These are phyloP conservation scores for Ophiostoma ulmi DNA, from an alignment of 2,329 filamentous ascomycete species.

Conservation along the genomic window DNA sequence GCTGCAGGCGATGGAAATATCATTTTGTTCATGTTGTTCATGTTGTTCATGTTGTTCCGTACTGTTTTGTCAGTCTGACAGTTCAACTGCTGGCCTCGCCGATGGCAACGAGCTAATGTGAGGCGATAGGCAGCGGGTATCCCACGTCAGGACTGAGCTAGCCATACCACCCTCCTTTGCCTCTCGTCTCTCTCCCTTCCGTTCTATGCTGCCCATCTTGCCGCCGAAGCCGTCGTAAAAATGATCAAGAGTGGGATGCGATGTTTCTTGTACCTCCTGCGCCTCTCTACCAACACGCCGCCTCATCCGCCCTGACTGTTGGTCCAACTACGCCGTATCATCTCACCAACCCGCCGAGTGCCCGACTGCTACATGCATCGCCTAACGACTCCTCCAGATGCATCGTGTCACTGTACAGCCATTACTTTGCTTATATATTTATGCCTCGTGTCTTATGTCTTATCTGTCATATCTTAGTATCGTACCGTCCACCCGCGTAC, in stretches of 20 bases:
- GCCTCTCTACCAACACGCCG: neutral
- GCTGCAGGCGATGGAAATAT: neutral
- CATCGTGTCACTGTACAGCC: too few relatives aligned
- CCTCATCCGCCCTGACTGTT: neutral
- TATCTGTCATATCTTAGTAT: neutral
- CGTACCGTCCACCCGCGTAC: neutral
- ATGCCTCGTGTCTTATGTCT: too few relatives aligned
- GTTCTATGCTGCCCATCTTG: neutral
- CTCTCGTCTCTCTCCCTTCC: neutral
- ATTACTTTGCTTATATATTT: too few relatives aligned
- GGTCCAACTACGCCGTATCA: neutral
- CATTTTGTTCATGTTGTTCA: too few relatives aligned
- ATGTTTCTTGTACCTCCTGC: neutral
- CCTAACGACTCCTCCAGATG: too few relatives aligned
- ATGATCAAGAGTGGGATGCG: neutral
- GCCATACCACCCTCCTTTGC: neutral
- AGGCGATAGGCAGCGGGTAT: constrained; percentile 15
- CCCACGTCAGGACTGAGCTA: constrained; percentile 18
- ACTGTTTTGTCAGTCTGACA: too few relatives aligned
- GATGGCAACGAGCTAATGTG: neutral
- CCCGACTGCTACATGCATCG: neutral
- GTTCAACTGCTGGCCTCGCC: too few relatives aligned
- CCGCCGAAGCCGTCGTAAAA: neutral
- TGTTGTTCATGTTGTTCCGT: too few relatives aligned
- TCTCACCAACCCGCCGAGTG: neutral